phyloP scores from a whole-genome alignment of 176 grass and related monocot genomes.

The Oropetium thomaeum region DNA sequence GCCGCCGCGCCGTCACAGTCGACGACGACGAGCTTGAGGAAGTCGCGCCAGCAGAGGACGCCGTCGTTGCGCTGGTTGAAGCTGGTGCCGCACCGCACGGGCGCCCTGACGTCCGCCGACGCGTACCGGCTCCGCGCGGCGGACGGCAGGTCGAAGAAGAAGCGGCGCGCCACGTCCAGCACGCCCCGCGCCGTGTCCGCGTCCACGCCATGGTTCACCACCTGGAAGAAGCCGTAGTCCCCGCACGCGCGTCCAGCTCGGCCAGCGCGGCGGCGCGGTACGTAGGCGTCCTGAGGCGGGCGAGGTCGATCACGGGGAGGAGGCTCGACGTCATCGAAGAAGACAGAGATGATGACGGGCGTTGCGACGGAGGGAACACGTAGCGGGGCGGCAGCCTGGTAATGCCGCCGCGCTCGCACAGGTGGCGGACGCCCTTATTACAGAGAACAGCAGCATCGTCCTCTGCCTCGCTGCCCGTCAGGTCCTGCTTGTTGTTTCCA shows the following conservation, averaged over 20 bases:
- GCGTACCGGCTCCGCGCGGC: constrained; percentile 44
- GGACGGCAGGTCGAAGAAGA: constrained; percentile 60
- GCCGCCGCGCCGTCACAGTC: constrained; percentile 5
- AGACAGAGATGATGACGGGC: neutral
- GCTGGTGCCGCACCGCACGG: constrained; percentile 72
- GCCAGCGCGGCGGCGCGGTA: constrained; percentile 33
- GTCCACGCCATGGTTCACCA: constrained; percentile 47
- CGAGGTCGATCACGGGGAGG: constrained; percentile 63
- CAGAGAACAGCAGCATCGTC: neutral
- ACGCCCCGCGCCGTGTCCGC: constrained; percentile 26
- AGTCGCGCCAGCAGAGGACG: constrained; percentile 75
- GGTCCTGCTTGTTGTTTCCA: neutral
- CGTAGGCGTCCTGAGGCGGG: neutral
- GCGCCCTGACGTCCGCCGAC: constrained; percentile 43
- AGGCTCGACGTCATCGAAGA: neutral
- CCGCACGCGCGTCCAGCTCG: constrained; percentile 51
- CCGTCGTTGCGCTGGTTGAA: constrained; percentile 73
- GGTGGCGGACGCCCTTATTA: constrained; percentile 61
- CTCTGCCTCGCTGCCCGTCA: neutral
- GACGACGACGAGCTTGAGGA: constrained; percentile 67
- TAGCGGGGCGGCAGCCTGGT: constrained; percentile 49
- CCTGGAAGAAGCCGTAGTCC: constrained; percentile 71
- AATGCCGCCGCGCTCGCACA: constrained; percentile 47
- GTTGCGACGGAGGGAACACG: constrained; percentile 53
- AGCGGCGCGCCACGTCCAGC: constrained; percentile 50